A percentile compares a stretch with the other conserved stretches of the same genome.
phyloP scores from a whole-genome alignment of 1,284 basidiomycete genomes.

The Singerocomus inundabilis region DNA sequence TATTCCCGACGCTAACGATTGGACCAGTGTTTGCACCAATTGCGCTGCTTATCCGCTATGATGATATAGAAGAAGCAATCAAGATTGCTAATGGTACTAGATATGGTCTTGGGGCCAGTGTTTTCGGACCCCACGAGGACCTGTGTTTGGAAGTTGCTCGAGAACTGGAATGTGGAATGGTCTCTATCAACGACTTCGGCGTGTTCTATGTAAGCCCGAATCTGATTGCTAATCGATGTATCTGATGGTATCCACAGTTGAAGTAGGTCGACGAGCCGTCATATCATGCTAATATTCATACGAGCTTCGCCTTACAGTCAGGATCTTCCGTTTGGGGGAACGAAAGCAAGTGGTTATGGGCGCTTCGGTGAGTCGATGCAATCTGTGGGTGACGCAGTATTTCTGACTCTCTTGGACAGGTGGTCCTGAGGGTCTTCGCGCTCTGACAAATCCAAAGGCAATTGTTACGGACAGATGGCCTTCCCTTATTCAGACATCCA shows the following conservation, averaged over 20 bases:
- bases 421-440: conserved; percentile 88
- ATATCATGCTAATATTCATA: conserved; percentile 8
- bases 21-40: conserved; percentile 85
- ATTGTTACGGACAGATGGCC: conserved; percentile 87
- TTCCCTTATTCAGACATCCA: conserved; percentile 76
- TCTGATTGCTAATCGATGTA: conserved; percentile 3
- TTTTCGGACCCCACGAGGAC: conserved; percentile 84
- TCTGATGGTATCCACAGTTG: conserved; percentile 40
- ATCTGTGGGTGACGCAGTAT: conserved; percentile 3
- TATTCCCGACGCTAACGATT: conserved; percentile 10
- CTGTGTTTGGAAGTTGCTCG: conserved; percentile 79
- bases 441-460: conserved; percentile 84
- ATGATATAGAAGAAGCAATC: conserved; percentile 79
- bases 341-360: conserved; percentile 87
- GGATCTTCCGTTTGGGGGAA: conserved; percentile 91
- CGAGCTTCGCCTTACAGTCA: conserved; percentile 57
- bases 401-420: conserved; percentile 41
- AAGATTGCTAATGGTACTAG: conserved; percentile 82
- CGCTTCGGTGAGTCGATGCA: conserved; percentile 65
- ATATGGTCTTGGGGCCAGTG: conserved; percentile 92
- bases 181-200: conserved; percentile 92
- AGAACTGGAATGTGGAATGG: conserved; percentile 90
- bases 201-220: conserved; percentile 77
- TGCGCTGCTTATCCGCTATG: conserved; percentile 81
- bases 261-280: conserved; percentile 46